Conservation (phyloP, 768 basidiomycete genomes). For the Gymnopilus junonius region DNA sequence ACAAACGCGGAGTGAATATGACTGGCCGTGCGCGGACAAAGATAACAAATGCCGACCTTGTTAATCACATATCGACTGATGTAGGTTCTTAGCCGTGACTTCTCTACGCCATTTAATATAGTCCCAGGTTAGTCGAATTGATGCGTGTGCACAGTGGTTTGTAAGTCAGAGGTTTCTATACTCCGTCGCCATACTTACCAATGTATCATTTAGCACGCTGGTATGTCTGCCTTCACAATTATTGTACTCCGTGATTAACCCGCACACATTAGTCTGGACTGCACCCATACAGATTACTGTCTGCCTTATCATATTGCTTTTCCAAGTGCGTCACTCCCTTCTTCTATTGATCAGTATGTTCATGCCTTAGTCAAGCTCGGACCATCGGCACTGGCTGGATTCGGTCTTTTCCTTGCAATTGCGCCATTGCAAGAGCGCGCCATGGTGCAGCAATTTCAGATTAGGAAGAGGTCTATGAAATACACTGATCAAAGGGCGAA, state of each 20-base stretch:
- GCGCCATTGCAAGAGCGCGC: slow-evolving; percentile 66
- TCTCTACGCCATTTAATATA: background rate
- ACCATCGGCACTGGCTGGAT: slow-evolving; percentile 72
- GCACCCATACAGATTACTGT: slow-evolving; percentile 68
- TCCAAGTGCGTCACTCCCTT: slow-evolving; percentile 43
- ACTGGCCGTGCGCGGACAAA: slow-evolving; percentile 68
- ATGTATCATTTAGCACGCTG: slow-evolving; percentile 17
- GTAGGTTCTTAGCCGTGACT: slow-evolving; percentile 37
- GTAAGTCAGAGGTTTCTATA: slow-evolving; percentile 40
- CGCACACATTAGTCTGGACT: slow-evolving; percentile 51
- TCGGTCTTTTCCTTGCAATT: slow-evolving; percentile 65
- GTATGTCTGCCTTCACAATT: background rate
- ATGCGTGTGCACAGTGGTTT: slow-evolving; percentile 74
- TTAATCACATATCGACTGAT: slow-evolving; percentile 70
- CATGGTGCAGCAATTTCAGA: slow-evolving; percentile 60
- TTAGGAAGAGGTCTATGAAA: slow-evolving; percentile 58
- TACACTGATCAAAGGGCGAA: slow-evolving; percentile 69
- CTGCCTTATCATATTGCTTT: slow-evolving; percentile 62
- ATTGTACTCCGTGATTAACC: background rate
- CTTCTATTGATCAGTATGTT: background rate
- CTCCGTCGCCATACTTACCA: background rate
- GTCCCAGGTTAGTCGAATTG: slow-evolving; percentile 55
- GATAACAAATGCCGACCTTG: slow-evolving; percentile 62
- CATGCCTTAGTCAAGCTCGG: slow-evolving; percentile 52
- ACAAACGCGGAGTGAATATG: slow-evolving; percentile 68